Conservation (phyloP, 164 flowering plant genomes). For the Liriodendron chinense region DNA sequence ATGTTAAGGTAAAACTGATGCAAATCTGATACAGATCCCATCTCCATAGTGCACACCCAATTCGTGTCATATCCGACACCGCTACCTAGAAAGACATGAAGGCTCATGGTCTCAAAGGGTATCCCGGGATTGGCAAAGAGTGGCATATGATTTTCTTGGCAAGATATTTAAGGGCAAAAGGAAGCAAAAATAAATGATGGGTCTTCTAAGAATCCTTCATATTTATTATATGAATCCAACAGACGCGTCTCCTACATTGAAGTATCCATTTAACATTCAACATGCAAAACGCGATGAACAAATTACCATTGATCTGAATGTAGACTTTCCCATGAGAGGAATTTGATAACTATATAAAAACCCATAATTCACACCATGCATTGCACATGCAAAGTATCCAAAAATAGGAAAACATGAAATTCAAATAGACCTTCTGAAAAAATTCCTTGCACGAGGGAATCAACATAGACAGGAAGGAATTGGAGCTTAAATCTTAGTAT, state of each 20-base stretch:
- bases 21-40: too few species aligned
- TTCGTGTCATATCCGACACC: too few species aligned
- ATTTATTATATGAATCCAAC: too few species aligned
- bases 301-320: background rate
- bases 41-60: too few species aligned
- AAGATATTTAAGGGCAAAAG: background rate
- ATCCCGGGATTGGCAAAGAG: background rate
- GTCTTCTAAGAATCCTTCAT: background rate
- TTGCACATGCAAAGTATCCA: background rate
- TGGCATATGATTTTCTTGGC: background rate
- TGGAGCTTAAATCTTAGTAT: background rate
- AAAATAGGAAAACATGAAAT: background rate
- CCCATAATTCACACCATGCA: background rate
- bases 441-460: background rate
- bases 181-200: background rate
- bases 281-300: background rate
- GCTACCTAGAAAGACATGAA: too few species aligned
- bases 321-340: background rate
- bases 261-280: background rate
- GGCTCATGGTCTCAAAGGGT: too few species aligned
- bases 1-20: too few species aligned
- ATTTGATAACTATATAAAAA: background rate
- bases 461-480: background rate
- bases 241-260: background rate
- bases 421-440: background rate